Base-by-base conservation (phyloP, 495 filamentous ascomycete species). In the Talaromyces stipitatus region DNA sequence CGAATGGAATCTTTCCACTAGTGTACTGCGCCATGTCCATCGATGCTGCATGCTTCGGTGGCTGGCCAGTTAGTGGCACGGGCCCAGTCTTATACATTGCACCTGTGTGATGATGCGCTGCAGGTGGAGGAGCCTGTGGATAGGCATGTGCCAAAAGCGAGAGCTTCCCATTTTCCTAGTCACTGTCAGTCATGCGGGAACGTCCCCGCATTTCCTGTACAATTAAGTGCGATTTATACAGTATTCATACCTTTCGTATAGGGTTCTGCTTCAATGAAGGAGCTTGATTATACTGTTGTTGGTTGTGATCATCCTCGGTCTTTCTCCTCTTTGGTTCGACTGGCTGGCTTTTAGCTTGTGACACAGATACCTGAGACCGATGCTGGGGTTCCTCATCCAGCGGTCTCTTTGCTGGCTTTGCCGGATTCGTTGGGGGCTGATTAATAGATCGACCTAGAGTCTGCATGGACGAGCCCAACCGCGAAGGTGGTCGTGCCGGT, bases 1-100 rank as follows among this genome's bases (percentile, higher is more conserved):
- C 91, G 66, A 97, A 97, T 9, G 88, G 85, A 57, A 97, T 96
- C 48, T 89, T 86, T n/a, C 84, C 87, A 68, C 86, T 95, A 8
- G 89, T 85, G 55, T 90, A 82, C 64, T 92, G 90, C 45, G 85
- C 79, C 81, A 91, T 89, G 61, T 92, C 89, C 55, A 87, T 73
- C 0, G 86, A 84, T 53, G 89, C 83, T 14, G 71, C 76, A 6
- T 83, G 72, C 64, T 89, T 86, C 53, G 76, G 70, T 24, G 84
- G 77, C 62, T 68, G 74, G 41, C 27, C 61, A 57, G 30, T 63
- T 57, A 14, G 59, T 58, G 38, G 62, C 58, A 38, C 60, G 58
- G 50, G 54, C 30, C 58, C 64, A 29, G 62, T 66, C 58, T 76
- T 74, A 58, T 74, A 68, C 46, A 71, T 66, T 52, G 71, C 67